Conservation (phyloP, 2,329 filamentous ascomycete genomes). For the Colletotrichum truncatum region DNA sequence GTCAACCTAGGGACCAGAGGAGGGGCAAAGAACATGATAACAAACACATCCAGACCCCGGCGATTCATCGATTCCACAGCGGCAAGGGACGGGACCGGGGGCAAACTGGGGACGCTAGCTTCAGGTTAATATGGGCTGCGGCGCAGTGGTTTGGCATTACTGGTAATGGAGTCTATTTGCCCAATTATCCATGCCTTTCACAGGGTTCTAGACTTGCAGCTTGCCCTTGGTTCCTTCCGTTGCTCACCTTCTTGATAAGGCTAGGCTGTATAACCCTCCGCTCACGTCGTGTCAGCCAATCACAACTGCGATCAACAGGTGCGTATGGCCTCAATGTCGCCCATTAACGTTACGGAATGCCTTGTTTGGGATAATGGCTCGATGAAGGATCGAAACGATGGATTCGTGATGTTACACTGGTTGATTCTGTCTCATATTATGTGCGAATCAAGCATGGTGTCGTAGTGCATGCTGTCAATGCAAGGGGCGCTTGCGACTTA, state of each 20-base stretch:
- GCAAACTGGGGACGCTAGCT: not conserved
- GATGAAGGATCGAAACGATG: not conserved
- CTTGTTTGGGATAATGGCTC: not conserved
- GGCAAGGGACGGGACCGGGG: not conserved
- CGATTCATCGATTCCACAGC: not conserved
- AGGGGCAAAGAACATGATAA: not conserved
- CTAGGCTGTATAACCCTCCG: not conserved
- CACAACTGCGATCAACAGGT: not conserved
- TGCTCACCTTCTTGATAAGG: constrained; percentile 7
- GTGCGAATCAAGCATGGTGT: not conserved
- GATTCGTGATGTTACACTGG: not conserved
- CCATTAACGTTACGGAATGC: not conserved
- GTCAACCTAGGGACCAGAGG: not conserved
- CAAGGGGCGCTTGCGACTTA: not conserved
- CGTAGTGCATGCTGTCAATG: not conserved
- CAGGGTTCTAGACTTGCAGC: not conserved
- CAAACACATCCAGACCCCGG: not conserved
- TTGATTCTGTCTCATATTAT: not conserved
- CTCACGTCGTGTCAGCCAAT: not conserved
- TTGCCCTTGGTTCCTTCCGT: not conserved
- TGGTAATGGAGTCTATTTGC: not conserved
- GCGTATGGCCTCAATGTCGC: not conserved
- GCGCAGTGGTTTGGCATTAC: not conserved
- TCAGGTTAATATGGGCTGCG: not conserved
- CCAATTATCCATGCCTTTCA: not conserved